Base-by-base conservation (phyloP, 2,329 filamentous ascomycete species). In the Diaporthe citri region DNA sequence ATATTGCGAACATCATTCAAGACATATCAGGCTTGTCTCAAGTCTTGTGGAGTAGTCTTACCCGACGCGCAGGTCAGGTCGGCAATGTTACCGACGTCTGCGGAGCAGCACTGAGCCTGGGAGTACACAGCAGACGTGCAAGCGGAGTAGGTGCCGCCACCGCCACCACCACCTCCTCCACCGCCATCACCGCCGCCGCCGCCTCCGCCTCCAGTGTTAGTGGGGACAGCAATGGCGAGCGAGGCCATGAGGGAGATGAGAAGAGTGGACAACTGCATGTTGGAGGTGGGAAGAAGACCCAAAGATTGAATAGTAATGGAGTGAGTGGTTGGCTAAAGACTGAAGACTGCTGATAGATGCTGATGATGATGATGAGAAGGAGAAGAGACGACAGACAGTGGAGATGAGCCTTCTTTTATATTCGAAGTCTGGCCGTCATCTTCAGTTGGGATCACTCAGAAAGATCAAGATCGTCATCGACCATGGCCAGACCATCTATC, bases 231-330 rank as follows among this genome's bases (percentile, higher is more conserved):
- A 17, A 75, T 48, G 69, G 75, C 75, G 31, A 76, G 22, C 28
- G 75, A 76, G 39, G 76, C 70, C 70, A 76, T 57, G 74, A 71
- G n/a, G 20, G 56, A 51, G 31, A 72, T 31, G 74, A 67, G 41
- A 6, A 76, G 25, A 17, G 62, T 43, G 36, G 75, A 43, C 15
- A 57, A 66, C n/a, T 72, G 73, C 75, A 76, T 76, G 28, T 60
- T 76, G 62, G n/a, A 41, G 25, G 31, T 31, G 48, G 34, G 13
- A 22, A 39, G 25, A 55, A 41, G 15, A 55, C 64, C 17, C 46
- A 36, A 69, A 55, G 13, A 55, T 52, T 69, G 48, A 55, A 69
- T n/a, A 15, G 15, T 39, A 39, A 17, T 41, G 8, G 34, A 69
- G 48, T 69, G 64, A 55, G 48, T 69, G 64, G 55, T 69, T 69